phyloP scores from a whole-genome alignment of 2,329 filamentous ascomycete genomes.

The Alternaria alternata region DNA sequence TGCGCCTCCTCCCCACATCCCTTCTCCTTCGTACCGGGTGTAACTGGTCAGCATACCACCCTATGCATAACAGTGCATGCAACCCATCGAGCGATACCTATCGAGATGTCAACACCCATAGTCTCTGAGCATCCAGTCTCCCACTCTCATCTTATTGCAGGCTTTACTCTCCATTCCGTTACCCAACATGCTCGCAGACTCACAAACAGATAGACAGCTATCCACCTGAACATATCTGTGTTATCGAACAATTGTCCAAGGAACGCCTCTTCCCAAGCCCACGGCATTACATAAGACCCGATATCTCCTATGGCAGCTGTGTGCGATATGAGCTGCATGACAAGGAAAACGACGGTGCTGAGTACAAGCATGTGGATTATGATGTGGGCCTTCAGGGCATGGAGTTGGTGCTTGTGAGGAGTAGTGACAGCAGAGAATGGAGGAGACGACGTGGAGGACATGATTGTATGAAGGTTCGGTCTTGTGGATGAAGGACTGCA shows the following conservation, averaged over 20 bases:
- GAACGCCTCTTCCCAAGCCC: not conserved
- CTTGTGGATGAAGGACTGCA: not conserved
- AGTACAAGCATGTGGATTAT: not conserved
- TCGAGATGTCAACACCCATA: not conserved
- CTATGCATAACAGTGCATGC: not conserved
- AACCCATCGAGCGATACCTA: not conserved
- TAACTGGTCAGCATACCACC: not conserved
- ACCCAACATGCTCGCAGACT: not conserved
- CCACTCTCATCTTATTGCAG: not conserved
- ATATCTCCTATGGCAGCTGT: not conserved
- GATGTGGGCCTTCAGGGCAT: not conserved
- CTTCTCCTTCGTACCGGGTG: not conserved
- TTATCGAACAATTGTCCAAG: not conserved
- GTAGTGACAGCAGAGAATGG: not conserved
- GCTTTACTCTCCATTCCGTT: not conserved
- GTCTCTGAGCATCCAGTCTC: not conserved
- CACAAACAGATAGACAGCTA: not conserved
- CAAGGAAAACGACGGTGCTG: not conserved
- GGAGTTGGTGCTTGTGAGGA: not conserved
- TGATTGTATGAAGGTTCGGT: not conserved
- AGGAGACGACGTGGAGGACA: not conserved
- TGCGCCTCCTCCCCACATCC: not conserved
- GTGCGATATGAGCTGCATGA: not conserved
- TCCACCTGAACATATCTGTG: not conserved
- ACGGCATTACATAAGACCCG: not conserved